A percentile compares a stretch with the other conserved stretches of the same genome.
Conservation (phyloP, 78 protist genomes). For the Emiliania huxleyi region DNA sequence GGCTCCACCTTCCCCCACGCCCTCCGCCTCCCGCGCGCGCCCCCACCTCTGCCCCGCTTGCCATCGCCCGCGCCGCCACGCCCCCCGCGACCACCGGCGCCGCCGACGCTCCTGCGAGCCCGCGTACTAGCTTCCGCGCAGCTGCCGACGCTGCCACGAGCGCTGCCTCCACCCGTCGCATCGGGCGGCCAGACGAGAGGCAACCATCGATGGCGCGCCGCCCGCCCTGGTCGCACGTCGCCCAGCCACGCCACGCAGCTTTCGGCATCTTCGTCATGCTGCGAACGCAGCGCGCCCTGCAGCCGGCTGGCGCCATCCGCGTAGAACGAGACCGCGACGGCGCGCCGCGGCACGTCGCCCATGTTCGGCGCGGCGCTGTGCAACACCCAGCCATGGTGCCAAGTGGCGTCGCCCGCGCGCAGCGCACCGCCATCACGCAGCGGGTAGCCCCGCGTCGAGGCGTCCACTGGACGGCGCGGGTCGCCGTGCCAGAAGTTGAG, state of each 20-base stretch:
- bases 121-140: no score
- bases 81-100: no score
- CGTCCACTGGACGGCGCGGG: not conserved
- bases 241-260: not conserved
- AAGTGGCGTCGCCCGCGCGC: not conserved
- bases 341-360: not conserved
- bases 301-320: not conserved
- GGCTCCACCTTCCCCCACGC: no score
- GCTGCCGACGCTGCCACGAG: no score
- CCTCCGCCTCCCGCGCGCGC: no score
- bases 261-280: not conserved
- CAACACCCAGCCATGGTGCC: slow-evolving; percentile 23
- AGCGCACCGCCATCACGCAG: not conserved
- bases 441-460: not conserved
- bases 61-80: no score
- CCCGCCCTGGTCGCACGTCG: not conserved
- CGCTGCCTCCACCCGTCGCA: no score
- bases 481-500: slow-evolving; percentile 15
- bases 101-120: no score
- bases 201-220: not conserved
- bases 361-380: not conserved
- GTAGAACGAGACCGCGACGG: not conserved
- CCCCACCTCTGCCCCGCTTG: no score
- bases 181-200: not conserved
- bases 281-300: not conserved